Conservation (phyloP, 148 eudicot genomes). For the Cornus controversa region DNA sequence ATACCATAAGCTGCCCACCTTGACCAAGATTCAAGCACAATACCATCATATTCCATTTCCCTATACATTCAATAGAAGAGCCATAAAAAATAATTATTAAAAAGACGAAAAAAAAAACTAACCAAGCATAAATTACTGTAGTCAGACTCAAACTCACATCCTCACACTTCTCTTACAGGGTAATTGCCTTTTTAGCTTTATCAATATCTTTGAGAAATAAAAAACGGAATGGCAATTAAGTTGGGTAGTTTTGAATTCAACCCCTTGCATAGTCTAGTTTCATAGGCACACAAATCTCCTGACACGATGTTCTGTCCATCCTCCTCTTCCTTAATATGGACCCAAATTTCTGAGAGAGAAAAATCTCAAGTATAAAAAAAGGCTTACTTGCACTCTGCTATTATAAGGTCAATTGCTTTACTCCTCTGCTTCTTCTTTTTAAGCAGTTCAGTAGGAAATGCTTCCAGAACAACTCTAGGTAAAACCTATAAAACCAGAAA, state of each 20-base stretch:
- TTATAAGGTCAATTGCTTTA: conserved; percentile 70
- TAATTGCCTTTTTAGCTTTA: not conserved
- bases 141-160: too few species aligned
- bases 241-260: not conserved
- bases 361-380: conserved; percentile 1
- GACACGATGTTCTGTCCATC: not conserved
- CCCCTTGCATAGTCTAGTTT: not conserved
- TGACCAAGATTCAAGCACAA: conserved; percentile 98
- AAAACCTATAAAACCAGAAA: conserved; percentile 42
- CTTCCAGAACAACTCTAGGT: conserved; percentile 95
- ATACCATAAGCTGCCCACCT: conserved; percentile 91
- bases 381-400: conserved; percentile 86
- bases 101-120: too few species aligned
- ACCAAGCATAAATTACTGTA: too few species aligned
- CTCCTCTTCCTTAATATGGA: not conserved
- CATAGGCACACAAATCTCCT: not conserved
- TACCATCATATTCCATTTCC: conserved; percentile 92
- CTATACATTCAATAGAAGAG: conserved; percentile 30
- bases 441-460: conserved; percentile 61
- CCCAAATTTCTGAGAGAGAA: not conserved
- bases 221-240: not conserved
- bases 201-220: not conserved
- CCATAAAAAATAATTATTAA: too few species aligned
- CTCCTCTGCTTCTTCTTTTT: conserved; percentile 71
- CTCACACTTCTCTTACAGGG: too few species aligned